A percentile compares a stretch with the other conserved stretches of the same genome.
Evolutionary conservation across 2,329 filamentous ascomycete species (phyloP).

Genomic region (Apiospora arundinis): DNA sequence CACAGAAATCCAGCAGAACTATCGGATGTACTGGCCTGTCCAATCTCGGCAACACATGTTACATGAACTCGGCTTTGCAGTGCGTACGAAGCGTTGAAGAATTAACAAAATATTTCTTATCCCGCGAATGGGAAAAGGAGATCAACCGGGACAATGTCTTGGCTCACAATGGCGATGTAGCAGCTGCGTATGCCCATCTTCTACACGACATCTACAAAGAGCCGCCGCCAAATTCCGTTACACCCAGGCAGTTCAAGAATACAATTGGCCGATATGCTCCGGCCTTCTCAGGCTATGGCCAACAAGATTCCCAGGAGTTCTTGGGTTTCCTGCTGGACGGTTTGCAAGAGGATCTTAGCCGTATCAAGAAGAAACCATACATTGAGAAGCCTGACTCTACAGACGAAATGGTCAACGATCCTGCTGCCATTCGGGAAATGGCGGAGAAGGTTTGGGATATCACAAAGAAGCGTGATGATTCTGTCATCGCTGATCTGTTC

Average conservation of each 20-base stretch:
- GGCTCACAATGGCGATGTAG: constrained; percentile 84
- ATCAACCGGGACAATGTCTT: constrained; percentile 87
- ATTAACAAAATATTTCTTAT: constrained; percentile 88
- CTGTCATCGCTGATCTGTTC: constrained; percentile 93
- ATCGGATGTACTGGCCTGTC: constrained; percentile 81
- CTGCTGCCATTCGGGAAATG: constrained; percentile 79
- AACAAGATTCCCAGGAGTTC: constrained; percentile 98
- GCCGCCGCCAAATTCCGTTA: constrained; percentile 68
- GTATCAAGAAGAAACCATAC: constrained; percentile 94
- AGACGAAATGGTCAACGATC: constrained; percentile 90
- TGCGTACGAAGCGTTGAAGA: constrained; percentile 94
- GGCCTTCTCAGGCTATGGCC: constrained; percentile 90
- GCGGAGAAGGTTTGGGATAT: constrained; percentile 91
- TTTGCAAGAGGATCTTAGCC: constrained; percentile 92
- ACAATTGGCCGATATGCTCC: constrained; percentile 82
- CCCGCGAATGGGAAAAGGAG: constrained; percentile 75
- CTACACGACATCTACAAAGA: constrained; percentile 81
- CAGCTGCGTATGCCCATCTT: constrained; percentile 80
- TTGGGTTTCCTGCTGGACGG: constrained; percentile 93
- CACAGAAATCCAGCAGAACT: constrained; percentile 71
- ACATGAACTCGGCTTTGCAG: constrained; percentile 98
- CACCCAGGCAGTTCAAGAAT: constrained; percentile 82
- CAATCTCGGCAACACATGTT: constrained; percentile 97
- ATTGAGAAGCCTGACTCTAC: constrained; percentile 98
- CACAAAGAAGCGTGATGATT: constrained; percentile 91